Base-by-base conservation (phyloP, 345 rosid species). In the Erodium maritimum region DNA sequence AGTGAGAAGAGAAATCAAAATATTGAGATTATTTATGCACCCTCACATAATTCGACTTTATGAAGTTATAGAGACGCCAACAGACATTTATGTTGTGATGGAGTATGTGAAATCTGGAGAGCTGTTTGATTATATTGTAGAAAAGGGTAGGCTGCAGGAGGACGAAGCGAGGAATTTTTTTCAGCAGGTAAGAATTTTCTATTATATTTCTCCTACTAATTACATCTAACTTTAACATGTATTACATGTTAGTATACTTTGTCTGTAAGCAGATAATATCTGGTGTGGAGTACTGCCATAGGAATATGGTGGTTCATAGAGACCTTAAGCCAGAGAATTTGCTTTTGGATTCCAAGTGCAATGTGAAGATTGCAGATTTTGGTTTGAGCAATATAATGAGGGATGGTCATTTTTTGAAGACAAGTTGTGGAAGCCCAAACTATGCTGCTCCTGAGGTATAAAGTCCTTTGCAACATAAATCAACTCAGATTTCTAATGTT, bases 401-500 rank as follows among this genome's bases (percentile, higher is more conserved):
- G 66, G 99, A 94, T 67, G 99, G 99, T 52, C 99, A 94, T 75
- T 94, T 94, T 67, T 70, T 94, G 56, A 94, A 90, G 79, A 94
- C 97, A 60, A 94, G 99, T 64, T 94, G 99, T 68, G 99, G 99
- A 52, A 94, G 99, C 71, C 97, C 97, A 66, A 87, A 90, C 70
- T 94, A 94, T 72, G 99, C 99, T 50, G 99, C 99, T 29, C 99
- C 97, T n/a, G 93, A 85, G 86, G 88, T 85, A 69, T 60, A 58
- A 54, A 50, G 21, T 19, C 19, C 29, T 24, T 23, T 13, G 42
- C 29, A 23, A 13, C 37, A 17, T 59, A 21, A 23, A 1, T 5
- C 50, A 22, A 19, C 8, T 23, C 23, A 37, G 33, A 21, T 61
- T 61, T 25, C 57, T 50, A 9, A 23, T 19, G 13, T 61, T 5